Percentiles rank a stretch among this genome's conserved stretches.
These are phyloP conservation scores for Arxiozyma telluris DNA, from an alignment of 1,139 yeast species.

Conservation along the genomic window DNA sequence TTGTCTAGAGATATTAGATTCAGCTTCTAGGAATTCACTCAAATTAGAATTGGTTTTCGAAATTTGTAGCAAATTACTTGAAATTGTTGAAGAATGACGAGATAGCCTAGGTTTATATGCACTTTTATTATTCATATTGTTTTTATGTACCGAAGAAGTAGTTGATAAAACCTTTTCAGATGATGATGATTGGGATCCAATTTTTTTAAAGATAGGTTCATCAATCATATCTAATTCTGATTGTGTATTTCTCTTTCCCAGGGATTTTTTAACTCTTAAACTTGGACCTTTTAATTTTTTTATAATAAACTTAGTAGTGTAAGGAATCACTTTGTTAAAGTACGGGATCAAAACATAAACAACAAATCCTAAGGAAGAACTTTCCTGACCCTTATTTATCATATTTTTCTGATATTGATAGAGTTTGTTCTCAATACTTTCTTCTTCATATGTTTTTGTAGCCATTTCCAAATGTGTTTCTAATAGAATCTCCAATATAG, in stretches of 20 bases:
- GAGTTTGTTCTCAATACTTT: slow-evolving; percentile 8
- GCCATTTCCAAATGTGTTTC: slow-evolving; percentile 28
- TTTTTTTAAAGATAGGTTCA: background rate
- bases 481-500: slow-evolving; percentile 46
- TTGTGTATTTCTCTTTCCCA: slow-evolving; percentile 2
- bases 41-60: slow-evolving; percentile 22
- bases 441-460: background rate
- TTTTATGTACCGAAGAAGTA: slow-evolving; percentile 2
- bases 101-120: background rate
- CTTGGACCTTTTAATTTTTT: slow-evolving; percentile 43
- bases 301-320: slow-evolving; percentile 39
- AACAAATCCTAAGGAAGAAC: slow-evolving; percentile 41
- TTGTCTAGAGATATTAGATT: slow-evolving; percentile 9
- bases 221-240: background rate
- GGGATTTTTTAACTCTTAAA: slow-evolving; percentile 25
- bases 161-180: slow-evolving; percentile 3
- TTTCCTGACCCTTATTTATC: slow-evolving; percentile 22
- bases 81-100: slow-evolving; percentile 1
- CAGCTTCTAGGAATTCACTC: slow-evolving; percentile 21
- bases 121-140: background rate
- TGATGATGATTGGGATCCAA: background rate
- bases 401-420: slow-evolving; percentile 20
- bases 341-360: slow-evolving; percentile 49
- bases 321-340: slow-evolving; percentile 42
- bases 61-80: background rate